These are phyloP conservation scores for Phaffia rhodozyma DNA, from an alignment of 1,284 basidiomycete species.

Conservation along the genomic window DNA sequence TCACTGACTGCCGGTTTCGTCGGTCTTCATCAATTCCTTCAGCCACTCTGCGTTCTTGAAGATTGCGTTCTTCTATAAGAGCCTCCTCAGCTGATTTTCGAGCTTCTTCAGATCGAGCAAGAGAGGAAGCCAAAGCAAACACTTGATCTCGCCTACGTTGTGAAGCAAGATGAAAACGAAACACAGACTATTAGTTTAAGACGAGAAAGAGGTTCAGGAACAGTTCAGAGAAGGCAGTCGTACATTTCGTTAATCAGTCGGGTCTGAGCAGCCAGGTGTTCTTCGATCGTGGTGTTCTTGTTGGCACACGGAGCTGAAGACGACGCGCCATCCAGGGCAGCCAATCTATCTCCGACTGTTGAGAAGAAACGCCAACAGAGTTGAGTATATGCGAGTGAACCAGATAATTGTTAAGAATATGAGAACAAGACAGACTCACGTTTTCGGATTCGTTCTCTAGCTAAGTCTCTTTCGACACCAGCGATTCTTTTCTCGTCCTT, in stretches of 20 bases:
- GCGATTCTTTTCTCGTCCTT: constrained; percentile 15
- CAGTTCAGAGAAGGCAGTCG: too few species aligned
- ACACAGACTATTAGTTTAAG: too few species aligned
- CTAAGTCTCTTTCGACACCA: constrained; percentile 14
- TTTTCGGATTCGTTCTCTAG: constrained; percentile 15
- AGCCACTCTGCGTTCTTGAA: constrained; percentile 5
- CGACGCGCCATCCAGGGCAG: constrained; percentile 5
- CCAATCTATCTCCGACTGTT: constrained; percentile 15
- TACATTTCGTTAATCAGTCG: constrained; percentile 14
- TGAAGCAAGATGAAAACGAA: too few species aligned
- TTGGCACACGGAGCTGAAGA: not conserved
- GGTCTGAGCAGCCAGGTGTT: constrained; percentile 11
- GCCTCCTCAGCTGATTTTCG: constrained; percentile 6
- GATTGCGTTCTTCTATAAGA: constrained; percentile 12
- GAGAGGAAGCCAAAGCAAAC: constrained; percentile 14
- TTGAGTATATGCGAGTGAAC: not conserved
- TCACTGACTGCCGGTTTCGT: not conserved
- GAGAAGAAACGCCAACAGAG: not conserved
- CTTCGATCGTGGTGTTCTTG: not conserved
- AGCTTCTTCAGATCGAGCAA: constrained; percentile 16
- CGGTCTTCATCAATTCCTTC: constrained; percentile 16
- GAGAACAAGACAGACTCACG: constrained; percentile 4
- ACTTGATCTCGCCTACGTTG: constrained; percentile 10
- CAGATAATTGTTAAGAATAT: not conserved
- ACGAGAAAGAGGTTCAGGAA: too few species aligned